Percentiles rank a stretch among this genome's conserved stretches.
These are phyloP conservation scores for Debaryomyces subglobosus DNA, from an alignment of 1,139 yeast genomes.

Conservation along the genomic window DNA sequence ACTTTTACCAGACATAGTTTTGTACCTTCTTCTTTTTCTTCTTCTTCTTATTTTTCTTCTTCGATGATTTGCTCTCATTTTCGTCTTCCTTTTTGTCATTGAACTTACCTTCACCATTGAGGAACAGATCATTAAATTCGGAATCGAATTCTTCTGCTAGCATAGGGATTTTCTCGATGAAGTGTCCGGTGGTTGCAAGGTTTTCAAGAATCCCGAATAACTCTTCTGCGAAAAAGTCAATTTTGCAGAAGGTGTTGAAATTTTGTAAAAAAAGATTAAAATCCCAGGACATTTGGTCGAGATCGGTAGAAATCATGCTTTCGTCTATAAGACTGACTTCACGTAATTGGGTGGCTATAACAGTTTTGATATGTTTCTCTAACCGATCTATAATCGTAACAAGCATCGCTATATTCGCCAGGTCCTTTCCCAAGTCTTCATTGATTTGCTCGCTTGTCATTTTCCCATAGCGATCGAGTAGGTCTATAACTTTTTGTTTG, in stretches of 20 bases:
- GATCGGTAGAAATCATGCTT: constrained; percentile 6
- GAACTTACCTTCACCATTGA: constrained; percentile 28
- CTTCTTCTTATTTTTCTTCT: constrained; percentile 28
- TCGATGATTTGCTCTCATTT: constrained; percentile 11
- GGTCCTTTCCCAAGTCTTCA: constrained; percentile 22
- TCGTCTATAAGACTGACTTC: constrained; percentile 1
- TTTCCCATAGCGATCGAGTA: constrained; percentile 17
- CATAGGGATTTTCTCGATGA: constrained; percentile 10
- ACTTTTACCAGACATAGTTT: background rate
- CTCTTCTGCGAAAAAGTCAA: constrained; percentile 33
- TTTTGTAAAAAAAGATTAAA: constrained; percentile 29
- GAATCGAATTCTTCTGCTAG: constrained; percentile 17
- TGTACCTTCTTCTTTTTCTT: constrained; percentile 27
- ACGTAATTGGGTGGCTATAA: constrained; percentile 11
- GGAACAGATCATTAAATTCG: constrained; percentile 29
- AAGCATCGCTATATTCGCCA: constrained; percentile 14
- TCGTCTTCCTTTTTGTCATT: background rate
- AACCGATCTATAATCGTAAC: constrained; percentile 18
- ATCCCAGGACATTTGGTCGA: constrained; percentile 17
- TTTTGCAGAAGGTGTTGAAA: constrained; percentile 35
- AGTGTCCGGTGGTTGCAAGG: constrained; percentile 23
- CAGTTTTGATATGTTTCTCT: constrained; percentile 17
- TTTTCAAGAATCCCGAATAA: constrained; percentile 32
- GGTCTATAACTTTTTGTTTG: constrained; percentile 11
- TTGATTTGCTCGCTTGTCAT: constrained; percentile 18